Evolutionary conservation across 495 filamentous ascomycete species (phyloP), one percentile per base, ranked within the genome.

Genomic region (Geoglossum glabrum): DNA sequence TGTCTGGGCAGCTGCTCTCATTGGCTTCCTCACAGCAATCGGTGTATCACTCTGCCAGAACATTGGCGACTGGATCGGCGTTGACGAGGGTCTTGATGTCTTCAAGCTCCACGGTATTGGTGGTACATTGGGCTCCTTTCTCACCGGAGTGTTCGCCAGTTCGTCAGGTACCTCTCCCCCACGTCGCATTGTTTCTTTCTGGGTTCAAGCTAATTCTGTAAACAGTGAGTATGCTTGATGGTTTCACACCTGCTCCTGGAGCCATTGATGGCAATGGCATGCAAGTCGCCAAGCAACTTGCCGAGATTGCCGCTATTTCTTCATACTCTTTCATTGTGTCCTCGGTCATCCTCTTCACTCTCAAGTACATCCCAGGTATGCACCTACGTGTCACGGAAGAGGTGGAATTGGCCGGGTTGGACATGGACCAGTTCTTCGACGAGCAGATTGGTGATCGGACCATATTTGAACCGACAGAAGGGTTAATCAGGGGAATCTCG

Each of bases 361-460:
- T 98, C 74, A 87, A 98, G 73, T 70, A 80, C 61, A 81, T 92
- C 55, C 92, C 92, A 6, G 93, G 93, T 30, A 78, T 98, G 15
- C 79, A 95, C 61, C 84, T 98, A 59, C 86, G 92, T 49, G 92
- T 92, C 11, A 86, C 82, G 33, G 87, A 94, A 64, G 86, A 98
- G 72, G 92, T 93, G n/a, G 92, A 98, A 70, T 79, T 98, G 21
- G 79, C 97, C 55, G 92, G 92, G 58, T 95, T 97, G 90, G 92
- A 98, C 64, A 93, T 97, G 68, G 92, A 98, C 72, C 92, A 98
- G 49, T n/a, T n/a, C n/a, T n/a, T n/a, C n/a, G n/a, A n/a, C n/a
- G n/a, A n/a, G n/a, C n/a, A n/a, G n/a, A n/a, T n/a, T n/a, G n/a
- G n/a, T n/a, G n/a, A n/a, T n/a, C n/a, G n/a, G n/a, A n/a, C n/a